Evolutionary conservation across 768 basidiomycete genomes (phyloP), one percentile per base, ranked within the genome.

Genomic region (Aureoboletus auriporus): DNA sequence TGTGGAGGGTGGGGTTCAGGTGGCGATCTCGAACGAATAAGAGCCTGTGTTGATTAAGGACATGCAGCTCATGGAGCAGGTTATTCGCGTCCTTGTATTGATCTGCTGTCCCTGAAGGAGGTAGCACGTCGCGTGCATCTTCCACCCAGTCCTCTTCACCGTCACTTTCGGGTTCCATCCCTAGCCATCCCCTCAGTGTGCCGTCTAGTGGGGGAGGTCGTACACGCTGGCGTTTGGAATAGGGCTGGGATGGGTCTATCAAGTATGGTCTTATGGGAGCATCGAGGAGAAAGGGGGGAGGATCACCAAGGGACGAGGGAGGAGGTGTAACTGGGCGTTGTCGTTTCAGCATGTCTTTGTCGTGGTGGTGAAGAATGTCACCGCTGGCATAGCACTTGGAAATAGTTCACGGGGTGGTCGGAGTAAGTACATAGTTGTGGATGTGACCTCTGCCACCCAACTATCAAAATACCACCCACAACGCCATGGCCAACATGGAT

Each of bases 41-140:
- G 30, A 80, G 68, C 42, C 86, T 75, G 58, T 86, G 83, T 46
- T 84, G 79, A 54, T 85, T 75, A 20, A 83, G 72, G 34, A 79
- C 73, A 56, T 90, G 88, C 44, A 89, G 62, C 57, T 89, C 81
- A 48, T 84, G 80, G 33, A 91, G 77, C 54, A 86, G 68, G 40
- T 56, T 75, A 65, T 91, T 91, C 47, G 78, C 71, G 29, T 71
- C 68, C 60, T 76, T 76, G 69, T 90, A 91, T 68, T 57, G 68
- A 41, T 63, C 64, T 11, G 63, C 50, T 38, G 53, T 46, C 36
- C 41, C 36, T 8, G 43, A 26, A 13, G 44, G 29, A 39, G 33
- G 58, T 30, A 42, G 27, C 5, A 70, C 67, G 34, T 70, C 70
- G 29, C 69, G 63, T 14, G 63, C 67, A 7, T 58, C 69, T 36